These are phyloP conservation scores for Podosphaera leucotricha DNA, from an alignment of 2,329 filamentous ascomycete genomes.

Conservation along the genomic window DNA sequence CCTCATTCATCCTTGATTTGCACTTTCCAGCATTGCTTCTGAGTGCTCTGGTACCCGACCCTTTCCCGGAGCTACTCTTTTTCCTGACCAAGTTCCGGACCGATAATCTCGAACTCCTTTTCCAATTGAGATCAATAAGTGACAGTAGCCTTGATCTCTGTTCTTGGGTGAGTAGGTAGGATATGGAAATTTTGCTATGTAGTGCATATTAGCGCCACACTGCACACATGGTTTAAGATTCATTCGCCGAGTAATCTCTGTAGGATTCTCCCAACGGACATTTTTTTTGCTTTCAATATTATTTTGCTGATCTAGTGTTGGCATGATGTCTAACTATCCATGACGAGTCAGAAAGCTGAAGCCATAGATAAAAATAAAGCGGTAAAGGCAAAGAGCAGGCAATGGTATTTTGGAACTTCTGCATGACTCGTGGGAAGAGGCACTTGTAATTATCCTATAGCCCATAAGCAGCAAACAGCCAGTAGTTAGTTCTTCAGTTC, in stretches of 20 bases:
- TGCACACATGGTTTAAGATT: no score
- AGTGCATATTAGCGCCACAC: no score
- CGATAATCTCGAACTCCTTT: not conserved
- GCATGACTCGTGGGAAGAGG: not conserved
- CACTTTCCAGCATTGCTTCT: not conserved
- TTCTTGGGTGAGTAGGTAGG: not conserved
- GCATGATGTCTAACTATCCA: not conserved
- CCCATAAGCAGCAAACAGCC: not conserved
- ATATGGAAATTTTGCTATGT: not conserved
- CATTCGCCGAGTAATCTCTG: no score
- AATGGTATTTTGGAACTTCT: not conserved
- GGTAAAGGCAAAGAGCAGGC: not conserved
- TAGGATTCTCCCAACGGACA: no score
- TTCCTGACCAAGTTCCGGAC: not conserved
- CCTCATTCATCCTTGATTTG: not conserved
- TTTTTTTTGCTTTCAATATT: no score
- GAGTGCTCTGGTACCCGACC: not conserved
- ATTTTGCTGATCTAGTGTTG: not conserved
- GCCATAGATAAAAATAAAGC: not conserved
- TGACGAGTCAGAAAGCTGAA: not conserved
- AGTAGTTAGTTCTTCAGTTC: not conserved
- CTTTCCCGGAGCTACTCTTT: not conserved
- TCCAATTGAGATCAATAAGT: not conserved
- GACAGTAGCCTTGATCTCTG: not conserved
- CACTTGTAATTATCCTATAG: not conserved